A percentile compares a stretch with the other conserved stretches of the same genome.
phyloP scores from a whole-genome alignment of 345 rosid species.

The Lepidium didymum region DNA sequence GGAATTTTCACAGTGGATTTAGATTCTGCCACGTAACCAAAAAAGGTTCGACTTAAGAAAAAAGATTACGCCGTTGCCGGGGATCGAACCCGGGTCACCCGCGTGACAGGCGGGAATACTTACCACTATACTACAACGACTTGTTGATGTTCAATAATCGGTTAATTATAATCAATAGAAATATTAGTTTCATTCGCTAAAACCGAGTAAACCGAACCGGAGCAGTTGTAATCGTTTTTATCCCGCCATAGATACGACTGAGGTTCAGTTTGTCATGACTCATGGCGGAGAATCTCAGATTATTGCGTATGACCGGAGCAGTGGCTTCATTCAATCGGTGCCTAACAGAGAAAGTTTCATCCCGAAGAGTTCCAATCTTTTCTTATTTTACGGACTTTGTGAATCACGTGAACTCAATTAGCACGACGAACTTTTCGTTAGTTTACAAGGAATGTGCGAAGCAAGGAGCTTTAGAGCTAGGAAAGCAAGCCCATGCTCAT shows the following conservation, averaged over 20 bases:
- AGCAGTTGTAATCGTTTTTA: not conserved
- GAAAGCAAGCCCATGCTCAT: slow-evolving; percentile 76
- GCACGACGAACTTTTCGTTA: slow-evolving; percentile 48
- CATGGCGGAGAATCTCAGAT: slow-evolving; percentile 23
- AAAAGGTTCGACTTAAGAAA: not conserved
- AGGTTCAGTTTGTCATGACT: not conserved
- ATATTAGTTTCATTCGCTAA: not conserved
- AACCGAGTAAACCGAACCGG: slow-evolving; percentile 9
- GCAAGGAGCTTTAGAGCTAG: slow-evolving; percentile 35
- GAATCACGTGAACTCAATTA: slow-evolving; percentile 22
- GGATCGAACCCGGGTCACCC: slow-evolving; percentile 99
- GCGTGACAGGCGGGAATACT: slow-evolving; percentile 98
- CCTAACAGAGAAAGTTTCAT: not conserved
- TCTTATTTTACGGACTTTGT: slow-evolving; percentile 33
- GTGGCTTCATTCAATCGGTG: not conserved
- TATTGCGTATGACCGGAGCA: slow-evolving; percentile 14
- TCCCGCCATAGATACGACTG: slow-evolving; percentile 12
- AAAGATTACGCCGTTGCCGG: slow-evolving; percentile 65
- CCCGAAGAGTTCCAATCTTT: not conserved
- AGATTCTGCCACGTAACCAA: not conserved
- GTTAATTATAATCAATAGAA: not conserved
- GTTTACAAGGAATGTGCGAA: slow-evolving; percentile 63
- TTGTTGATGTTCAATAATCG: not conserved
- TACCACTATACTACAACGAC: slow-evolving; percentile 99
- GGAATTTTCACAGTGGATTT: not conserved